Evolutionary conservation across 208 protist species (phyloP).

Genomic region (Giardia duodenalis): DNA sequence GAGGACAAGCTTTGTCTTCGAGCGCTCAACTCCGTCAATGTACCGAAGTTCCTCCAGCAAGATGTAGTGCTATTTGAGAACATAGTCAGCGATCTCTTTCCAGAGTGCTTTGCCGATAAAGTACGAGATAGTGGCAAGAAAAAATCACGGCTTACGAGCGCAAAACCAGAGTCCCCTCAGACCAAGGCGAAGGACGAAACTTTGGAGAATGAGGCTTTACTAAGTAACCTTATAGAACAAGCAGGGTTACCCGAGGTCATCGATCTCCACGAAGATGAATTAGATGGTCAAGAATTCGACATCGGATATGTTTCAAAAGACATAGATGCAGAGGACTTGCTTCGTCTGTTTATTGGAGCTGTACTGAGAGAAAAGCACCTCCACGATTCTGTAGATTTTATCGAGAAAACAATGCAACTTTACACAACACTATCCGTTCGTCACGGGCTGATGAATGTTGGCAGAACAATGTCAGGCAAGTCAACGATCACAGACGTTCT

Average conservation of each 20-base stretch:
- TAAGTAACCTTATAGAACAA: not conserved
- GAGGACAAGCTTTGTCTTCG: slow-evolving; percentile 80
- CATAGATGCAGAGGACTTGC: slow-evolving; percentile 15
- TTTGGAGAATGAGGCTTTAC: not conserved
- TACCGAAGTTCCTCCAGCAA: slow-evolving; percentile 69
- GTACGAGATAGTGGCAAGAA: not conserved
- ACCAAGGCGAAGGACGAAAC: not conserved
- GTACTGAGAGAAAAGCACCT: not conserved
- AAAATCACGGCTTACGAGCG: not conserved
- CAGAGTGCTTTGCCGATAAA: slow-evolving; percentile 20
- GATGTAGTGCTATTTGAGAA: slow-evolving; percentile 51
- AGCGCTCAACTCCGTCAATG: slow-evolving; percentile 85
- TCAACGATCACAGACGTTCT: slow-evolving; percentile 76
- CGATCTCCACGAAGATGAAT: not conserved
- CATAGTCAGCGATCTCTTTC: slow-evolving; percentile 55
- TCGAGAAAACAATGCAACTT: slow-evolving; percentile 71
- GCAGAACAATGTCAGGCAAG: slow-evolving; percentile 88
- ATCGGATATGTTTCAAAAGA: not conserved
- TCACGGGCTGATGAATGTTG: slow-evolving; percentile 96
- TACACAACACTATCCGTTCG: slow-evolving; percentile 77
- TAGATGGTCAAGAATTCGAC: not conserved
- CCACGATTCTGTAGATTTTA: not conserved
- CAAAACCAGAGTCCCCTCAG: not conserved
- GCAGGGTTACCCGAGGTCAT: not conserved
- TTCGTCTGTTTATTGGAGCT: slow-evolving; percentile 2